Conservation (phyloP, 176 grass and related monocot species). For the Zizania latifolia region DNA sequence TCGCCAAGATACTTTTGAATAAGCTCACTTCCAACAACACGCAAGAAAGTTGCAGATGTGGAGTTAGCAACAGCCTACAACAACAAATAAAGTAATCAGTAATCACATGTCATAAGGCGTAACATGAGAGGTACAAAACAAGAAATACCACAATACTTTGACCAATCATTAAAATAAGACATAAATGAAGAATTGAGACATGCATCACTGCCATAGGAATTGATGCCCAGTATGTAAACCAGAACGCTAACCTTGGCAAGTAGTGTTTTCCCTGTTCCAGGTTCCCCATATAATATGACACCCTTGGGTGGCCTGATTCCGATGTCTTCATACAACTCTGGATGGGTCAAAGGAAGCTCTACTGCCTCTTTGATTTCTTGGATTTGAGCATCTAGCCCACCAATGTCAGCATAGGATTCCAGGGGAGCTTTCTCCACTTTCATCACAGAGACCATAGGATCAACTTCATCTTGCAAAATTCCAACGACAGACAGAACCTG, state of each 20-base stretch:
- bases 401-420: conserved; percentile 89
- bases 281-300: conserved; percentile 85
- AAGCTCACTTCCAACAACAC: conserved; percentile 82
- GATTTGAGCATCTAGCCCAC: conserved; percentile 85
- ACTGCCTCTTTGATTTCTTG: conserved; percentile 95
- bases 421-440: conserved; percentile 89
- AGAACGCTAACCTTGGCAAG: conserved; percentile 70
- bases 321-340: conserved; percentile 88
- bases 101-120: not conserved
- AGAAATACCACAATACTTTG: not conserved
- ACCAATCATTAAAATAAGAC: not conserved
- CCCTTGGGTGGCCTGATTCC: conserved; percentile 87
- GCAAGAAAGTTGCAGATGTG: conserved; percentile 83
- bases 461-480: conserved; percentile 88
- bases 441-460: conserved; percentile 94
- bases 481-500: conserved; percentile 86
- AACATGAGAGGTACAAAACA: not conserved
- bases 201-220: not conserved
- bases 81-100: conserved; percentile 6
- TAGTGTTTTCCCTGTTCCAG: conserved; percentile 80
- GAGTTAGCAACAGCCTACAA: conserved; percentile 82
- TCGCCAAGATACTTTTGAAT: conserved; percentile 92
- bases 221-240: not conserved
- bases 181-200: not conserved
- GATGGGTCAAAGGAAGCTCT: conserved; percentile 86